phyloP scores from a whole-genome alignment of 768 basidiomycete species.

The Boletus patriciae region DNA sequence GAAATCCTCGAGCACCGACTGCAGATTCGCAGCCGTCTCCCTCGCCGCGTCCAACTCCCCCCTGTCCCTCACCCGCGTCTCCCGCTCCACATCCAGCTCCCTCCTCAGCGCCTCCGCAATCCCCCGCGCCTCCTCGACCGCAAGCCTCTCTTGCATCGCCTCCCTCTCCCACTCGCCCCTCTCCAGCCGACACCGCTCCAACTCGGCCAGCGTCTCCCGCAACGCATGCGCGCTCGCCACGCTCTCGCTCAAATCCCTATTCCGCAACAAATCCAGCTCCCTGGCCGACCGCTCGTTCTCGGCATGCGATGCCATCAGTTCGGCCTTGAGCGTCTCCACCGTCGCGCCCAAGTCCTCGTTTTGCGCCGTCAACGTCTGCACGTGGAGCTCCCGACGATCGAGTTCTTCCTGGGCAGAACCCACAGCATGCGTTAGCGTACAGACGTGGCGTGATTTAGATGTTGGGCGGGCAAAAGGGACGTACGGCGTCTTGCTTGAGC shows the following conservation, averaged over 20 bases:
- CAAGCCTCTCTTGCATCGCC: slow-evolving; percentile 63
- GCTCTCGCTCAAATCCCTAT: slow-evolving; percentile 65
- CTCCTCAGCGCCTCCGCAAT: slow-evolving; percentile 54
- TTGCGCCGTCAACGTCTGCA: slow-evolving; percentile 75
- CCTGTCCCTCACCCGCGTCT: slow-evolving; percentile 54
- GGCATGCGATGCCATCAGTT: slow-evolving; percentile 72
- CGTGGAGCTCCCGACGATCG: slow-evolving; percentile 83
- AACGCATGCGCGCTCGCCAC: slow-evolving; percentile 75
- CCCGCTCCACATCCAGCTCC: slow-evolving; percentile 67
- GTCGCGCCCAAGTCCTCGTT: slow-evolving; percentile 72
- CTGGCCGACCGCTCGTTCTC: slow-evolving; percentile 70
- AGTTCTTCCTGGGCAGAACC: slow-evolving; percentile 82
- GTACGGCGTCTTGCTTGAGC: slow-evolving; percentile 92
- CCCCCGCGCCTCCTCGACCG: slow-evolving; percentile 69
- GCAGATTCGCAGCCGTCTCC: slow-evolving; percentile 79
- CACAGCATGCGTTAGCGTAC: neutral
- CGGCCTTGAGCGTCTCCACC: slow-evolving; percentile 75
- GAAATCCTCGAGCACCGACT: slow-evolving; percentile 94
- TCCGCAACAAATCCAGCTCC: slow-evolving; percentile 70
- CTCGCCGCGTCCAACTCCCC: slow-evolving; percentile 63
- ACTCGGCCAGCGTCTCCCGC: slow-evolving; percentile 77
- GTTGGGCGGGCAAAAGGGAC: slow-evolving; percentile 27
- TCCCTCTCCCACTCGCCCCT: slow-evolving; percentile 69
- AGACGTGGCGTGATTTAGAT: neutral
- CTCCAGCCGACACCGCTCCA: slow-evolving; percentile 84